Base-by-base conservation (phyloP, 2,329 filamentous ascomycete genomes). In the Seiridium unicorne region DNA sequence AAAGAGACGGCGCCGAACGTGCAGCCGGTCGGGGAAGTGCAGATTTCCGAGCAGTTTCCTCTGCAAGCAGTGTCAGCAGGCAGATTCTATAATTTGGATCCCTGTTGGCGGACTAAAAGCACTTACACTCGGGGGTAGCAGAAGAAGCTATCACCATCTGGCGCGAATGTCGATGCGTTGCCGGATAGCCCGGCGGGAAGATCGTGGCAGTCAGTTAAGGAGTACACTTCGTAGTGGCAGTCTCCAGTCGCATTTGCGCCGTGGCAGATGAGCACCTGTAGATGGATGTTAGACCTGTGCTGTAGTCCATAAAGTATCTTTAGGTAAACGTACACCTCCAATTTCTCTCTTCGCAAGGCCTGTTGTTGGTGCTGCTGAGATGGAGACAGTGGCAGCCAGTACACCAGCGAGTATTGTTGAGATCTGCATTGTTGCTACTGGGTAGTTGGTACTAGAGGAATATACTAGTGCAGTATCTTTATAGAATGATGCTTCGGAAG, bases 11-110 rank as follows among this genome's bases (percentile, higher is more conserved):
- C 66, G 42, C 81, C 82, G 61, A 81, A 76, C 0, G 81, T 84
- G 72, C 82, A 85, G 42, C 82, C 82, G 49, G 77, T 79, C 2
- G 81, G 81, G 51, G 81, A 82, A 4, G 57, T 78, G 75, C 82
- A 85, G 61, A 77, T 72, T 31, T 69, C 72, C 40, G 71, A 71
- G 67, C 82, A 84, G 32, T 68, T 59, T 57, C 67, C 65, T 6
- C 75, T 68, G 61, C 32, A 44, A 40, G 11, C 9, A 32, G 26
- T 36, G n/a, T 47, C 46, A 57, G 35, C 10, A 44, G 35, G 51
- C 9, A 53, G 13, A 26, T 18, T 3, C 32, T 53, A 4, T 26
- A 49, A 32, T 5, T 11, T 26, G 49, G 13, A 11, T 53, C 18
- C 6, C 26, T 48, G 47, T 32, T 11, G 47, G 7, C 13, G 13